Base-by-base conservation (phyloP, 106 monocot genomes). In the Platanthera zijinensis region DNA sequence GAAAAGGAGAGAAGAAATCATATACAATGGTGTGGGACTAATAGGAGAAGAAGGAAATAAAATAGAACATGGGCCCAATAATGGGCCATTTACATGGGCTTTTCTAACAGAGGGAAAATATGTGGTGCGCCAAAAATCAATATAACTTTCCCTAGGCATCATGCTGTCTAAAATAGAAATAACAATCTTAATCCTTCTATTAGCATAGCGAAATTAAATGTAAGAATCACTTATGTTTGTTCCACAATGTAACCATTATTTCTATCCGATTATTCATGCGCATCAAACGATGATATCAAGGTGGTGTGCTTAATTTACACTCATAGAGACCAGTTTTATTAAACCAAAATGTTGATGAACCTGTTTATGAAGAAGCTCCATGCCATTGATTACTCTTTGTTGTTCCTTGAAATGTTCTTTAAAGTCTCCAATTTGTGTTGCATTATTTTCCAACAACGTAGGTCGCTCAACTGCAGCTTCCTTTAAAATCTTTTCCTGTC, bases 341-440 rank as follows among this genome's bases (percentile, higher is more conserved):
- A 25, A 21, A 52, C 32, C 56, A 75, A 45, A 70, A 73, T 46
- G 48, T 18, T 22, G 8, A 67, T 10, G 48, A 84, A 99, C 97
- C 91, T 99, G 92, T 73, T 85, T 82, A n/a, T 91, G 85, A 63
- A 99, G 69, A 50, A 76, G 79, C n/a, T 85, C 83, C 83, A 99
- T 80, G 48, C 83, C 84, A 72, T 75, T 28, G 61, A 82, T 79
- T 57, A 99, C 76, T 74, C 67, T 79, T 69, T 90, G 81, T 28
- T 88, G 89, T 79, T 85, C 86, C 69, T 81, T 84, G 46, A 73
- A 82, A 77, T 88, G 86, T 72, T 88, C 86, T 56, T 83, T 78
- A n/a, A 87, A 72, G 62, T 54, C 69, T 61, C 71, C 63, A 39
- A 84, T 73, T 21, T 82, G 83, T 13, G 53, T 84, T 74, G 72